Evolutionary conservation across 257 asterid genomes (phyloP).

Genomic region (Thymus quinquecostatus): DNA sequence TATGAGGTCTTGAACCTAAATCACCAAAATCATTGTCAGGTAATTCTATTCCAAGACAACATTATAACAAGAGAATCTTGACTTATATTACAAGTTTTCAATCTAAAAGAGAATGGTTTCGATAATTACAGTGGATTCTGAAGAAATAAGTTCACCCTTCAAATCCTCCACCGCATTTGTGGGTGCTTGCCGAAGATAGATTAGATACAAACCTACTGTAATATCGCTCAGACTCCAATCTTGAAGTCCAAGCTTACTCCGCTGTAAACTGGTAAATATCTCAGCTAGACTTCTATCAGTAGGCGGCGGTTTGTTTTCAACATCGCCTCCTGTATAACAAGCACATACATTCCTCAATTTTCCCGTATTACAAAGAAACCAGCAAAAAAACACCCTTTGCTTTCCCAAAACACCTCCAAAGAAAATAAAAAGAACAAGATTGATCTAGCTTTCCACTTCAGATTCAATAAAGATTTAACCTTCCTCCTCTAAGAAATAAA

Average conservation of each 20-base stretch:
- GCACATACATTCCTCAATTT: constrained; percentile 5
- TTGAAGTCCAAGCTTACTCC: constrained; percentile 87
- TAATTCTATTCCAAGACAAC: neutral
- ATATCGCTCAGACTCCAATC: constrained; percentile 97
- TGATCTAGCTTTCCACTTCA: neutral
- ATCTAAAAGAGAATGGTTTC: constrained; percentile 21
- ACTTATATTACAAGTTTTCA: neutral
- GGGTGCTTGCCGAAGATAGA: constrained; percentile 90
- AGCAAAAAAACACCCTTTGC: neutral
- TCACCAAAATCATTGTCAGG: constrained; percentile 28
- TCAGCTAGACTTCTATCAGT: constrained; percentile 68
- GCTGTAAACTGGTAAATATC: constrained; percentile 77
- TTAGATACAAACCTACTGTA: constrained; percentile 84
- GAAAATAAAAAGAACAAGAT: neutral
- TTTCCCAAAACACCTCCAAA: neutral
- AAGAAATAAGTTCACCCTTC: constrained; percentile 71
- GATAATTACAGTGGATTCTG: constrained; percentile 68
- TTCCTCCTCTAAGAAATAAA: neutral
- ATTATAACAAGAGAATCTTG: neutral
- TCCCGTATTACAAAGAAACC: neutral
- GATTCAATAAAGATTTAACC: neutral
- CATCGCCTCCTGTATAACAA: constrained; percentile 56
- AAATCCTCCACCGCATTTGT: constrained; percentile 60
- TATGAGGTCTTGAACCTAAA: constrained; percentile 83
- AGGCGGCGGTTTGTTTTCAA: constrained; percentile 60